Percentiles rank a stretch among this genome's conserved stretches.
Conservation (phyloP, 306 rosid genomes). For the Quercus bicolor region DNA sequence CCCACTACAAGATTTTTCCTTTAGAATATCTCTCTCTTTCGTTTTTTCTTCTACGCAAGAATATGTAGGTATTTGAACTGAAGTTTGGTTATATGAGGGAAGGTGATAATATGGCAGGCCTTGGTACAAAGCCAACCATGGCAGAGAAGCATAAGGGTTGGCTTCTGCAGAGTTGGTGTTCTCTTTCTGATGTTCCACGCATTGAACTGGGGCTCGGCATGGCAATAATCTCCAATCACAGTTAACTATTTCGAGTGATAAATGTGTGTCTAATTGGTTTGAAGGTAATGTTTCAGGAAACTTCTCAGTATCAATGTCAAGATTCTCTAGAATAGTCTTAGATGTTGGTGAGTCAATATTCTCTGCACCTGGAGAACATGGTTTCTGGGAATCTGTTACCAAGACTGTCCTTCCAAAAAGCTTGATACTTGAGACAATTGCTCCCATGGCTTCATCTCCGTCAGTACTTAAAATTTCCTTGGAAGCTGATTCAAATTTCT, state of each 20-base stretch:
- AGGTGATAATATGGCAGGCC: slow-evolving; percentile 31
- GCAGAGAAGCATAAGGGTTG: slow-evolving; percentile 23
- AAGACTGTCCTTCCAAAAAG: slow-evolving; percentile 78
- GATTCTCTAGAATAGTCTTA: slow-evolving; percentile 21
- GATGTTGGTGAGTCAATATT: slow-evolving; percentile 17
- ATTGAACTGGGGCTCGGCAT: slow-evolving; percentile 20
- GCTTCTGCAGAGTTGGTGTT: slow-evolving; percentile 14
- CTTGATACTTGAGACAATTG: slow-evolving; percentile 45
- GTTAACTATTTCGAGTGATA: slow-evolving; percentile 42
- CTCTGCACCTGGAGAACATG: slow-evolving; percentile 24
- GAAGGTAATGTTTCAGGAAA: slow-evolving; percentile 32
- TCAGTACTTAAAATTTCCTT: slow-evolving; percentile 22
- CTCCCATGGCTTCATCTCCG: slow-evolving; percentile 23
- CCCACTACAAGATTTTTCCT: slow-evolving; percentile 53
- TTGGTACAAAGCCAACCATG: slow-evolving; percentile 46
- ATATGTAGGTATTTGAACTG: slow-evolving; percentile 21
- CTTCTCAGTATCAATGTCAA: slow-evolving; percentile 27
- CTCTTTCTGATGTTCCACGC: slow-evolving; percentile 28
- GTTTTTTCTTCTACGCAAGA: slow-evolving; percentile 31
- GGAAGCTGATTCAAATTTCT: slow-evolving; percentile 56
- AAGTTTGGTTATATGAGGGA: slow-evolving; percentile 20
- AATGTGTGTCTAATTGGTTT: slow-evolving; percentile 28
- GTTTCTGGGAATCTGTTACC: slow-evolving; percentile 35
- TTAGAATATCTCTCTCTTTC: slow-evolving; percentile 26
- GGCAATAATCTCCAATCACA: slow-evolving; percentile 23